Percentiles rank a stretch among this genome's conserved stretches.
phyloP scores from a whole-genome alignment of 352 stramenopile species.

The Sclerospora graminicola region DNA sequence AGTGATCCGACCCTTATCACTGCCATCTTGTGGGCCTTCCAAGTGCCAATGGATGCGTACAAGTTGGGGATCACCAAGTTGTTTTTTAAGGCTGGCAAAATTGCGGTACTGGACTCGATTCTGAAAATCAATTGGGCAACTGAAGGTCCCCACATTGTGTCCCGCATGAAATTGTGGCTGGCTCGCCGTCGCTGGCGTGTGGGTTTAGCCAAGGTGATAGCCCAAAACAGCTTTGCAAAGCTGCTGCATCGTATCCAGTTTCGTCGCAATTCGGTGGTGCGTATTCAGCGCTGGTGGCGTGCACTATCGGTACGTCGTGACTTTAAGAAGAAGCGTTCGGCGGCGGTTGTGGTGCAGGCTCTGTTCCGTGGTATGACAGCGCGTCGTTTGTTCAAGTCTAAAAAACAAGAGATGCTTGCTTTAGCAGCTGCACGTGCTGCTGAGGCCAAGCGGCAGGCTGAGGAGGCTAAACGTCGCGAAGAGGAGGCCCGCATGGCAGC shows the following conservation, averaged over 20 bases:
- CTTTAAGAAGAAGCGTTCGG: slow-evolving; percentile 75
- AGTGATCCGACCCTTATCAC: slow-evolving; percentile 80
- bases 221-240: slow-evolving; percentile 52
- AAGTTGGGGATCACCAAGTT: slow-evolving; percentile 82
- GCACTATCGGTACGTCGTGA: slow-evolving; percentile 54
- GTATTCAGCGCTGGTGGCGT: slow-evolving; percentile 83
- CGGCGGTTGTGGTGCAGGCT: slow-evolving; percentile 62
- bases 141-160: slow-evolving; percentile 78
- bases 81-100: slow-evolving; percentile 89
- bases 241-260: slow-evolving; percentile 50
- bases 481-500: slow-evolving; percentile 59
- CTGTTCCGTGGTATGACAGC: slow-evolving; percentile 73
- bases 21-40: slow-evolving; percentile 86
- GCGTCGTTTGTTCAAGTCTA: slow-evolving; percentile 64
- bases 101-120: slow-evolving; percentile 80
- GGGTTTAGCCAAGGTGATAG: slow-evolving; percentile 67
- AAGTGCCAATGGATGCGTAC: slow-evolving; percentile 78
- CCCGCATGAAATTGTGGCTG: slow-evolving; percentile 74
- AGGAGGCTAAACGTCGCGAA: slow-evolving; percentile 76
- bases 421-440: slow-evolving; percentile 60
- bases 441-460: slow-evolving; percentile 60
- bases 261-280: slow-evolving; percentile 37
- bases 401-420: slow-evolving; percentile 81
- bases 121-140: slow-evolving; percentile 84
- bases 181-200: slow-evolving; percentile 76